A percentile compares a stretch with the other conserved stretches of the same genome.
Conservation (phyloP, 208 protist genomes). For the Crithidia bombi region DNA sequence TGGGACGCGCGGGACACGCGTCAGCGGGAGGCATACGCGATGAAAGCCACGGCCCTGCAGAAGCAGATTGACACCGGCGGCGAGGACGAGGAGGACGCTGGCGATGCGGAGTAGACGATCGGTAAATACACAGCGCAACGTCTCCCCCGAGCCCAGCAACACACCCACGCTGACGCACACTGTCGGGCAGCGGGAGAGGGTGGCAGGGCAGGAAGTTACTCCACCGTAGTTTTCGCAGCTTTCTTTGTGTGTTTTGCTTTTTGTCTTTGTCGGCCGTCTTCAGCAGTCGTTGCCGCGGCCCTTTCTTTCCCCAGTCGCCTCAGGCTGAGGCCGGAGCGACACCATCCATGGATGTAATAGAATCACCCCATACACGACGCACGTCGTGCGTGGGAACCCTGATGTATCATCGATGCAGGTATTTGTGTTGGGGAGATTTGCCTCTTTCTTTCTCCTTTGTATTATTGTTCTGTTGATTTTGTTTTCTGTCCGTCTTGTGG, state of each 20-base stretch:
- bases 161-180: too few relatives aligned
- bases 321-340: not conserved
- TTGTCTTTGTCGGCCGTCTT: not conserved
- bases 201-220: too few relatives aligned
- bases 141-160: too few relatives aligned
- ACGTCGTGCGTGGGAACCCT: not conserved
- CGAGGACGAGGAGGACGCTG: slow-evolving; percentile 62
- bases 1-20: slow-evolving; percentile 70
- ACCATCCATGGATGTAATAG: slow-evolving; percentile 1
- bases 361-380: not conserved
- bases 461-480: too few relatives aligned
- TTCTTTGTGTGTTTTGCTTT: slow-evolving; percentile 5
- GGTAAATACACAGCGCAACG: too few relatives aligned
- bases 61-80: slow-evolving; percentile 43
- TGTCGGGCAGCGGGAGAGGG: too few relatives aligned
- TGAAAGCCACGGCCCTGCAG: slow-evolving; percentile 46
- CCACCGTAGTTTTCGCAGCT: too few relatives aligned
- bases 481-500: too few relatives aligned
- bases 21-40: slow-evolving; percentile 47
- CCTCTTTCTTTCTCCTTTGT: not conserved
- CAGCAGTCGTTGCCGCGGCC: not conserved
- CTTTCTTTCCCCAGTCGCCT: not conserved
- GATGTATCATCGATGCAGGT: not conserved
- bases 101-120: slow-evolving; percentile 22
- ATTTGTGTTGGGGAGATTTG: too few relatives aligned